phyloP scores from a whole-genome alignment of 768 basidiomycete species.

The Mycena alexandri region DNA sequence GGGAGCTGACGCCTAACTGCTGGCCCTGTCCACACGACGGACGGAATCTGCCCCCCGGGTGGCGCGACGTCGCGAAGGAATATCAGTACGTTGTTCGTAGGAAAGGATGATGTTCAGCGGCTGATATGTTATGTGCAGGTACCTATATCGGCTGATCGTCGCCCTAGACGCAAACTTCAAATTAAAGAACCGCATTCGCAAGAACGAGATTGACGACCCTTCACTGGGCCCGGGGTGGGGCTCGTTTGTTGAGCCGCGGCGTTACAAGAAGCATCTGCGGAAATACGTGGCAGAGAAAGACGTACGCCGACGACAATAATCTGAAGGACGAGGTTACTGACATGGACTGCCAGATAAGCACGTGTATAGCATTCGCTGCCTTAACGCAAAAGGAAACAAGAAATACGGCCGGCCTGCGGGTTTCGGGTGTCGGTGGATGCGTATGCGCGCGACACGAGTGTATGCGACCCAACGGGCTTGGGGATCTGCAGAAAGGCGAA shows the following conservation, averaged over 20 bases:
- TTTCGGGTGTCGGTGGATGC: constrained; percentile 28
- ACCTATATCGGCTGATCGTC: no score
- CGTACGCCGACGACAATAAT: background rate
- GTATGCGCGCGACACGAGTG: constrained; percentile 37
- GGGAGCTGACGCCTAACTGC: constrained; percentile 34
- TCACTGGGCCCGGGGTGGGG: constrained; percentile 27
- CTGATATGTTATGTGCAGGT: constrained; percentile 28
- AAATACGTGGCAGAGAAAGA: constrained; percentile 15
- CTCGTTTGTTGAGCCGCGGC: constrained; percentile 5
- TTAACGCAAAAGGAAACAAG: constrained; percentile 35
- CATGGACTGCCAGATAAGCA: constrained; percentile 29
- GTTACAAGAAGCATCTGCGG: no score
- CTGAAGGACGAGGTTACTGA: background rate
- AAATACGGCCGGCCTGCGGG: constrained; percentile 20
- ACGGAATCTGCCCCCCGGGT: constrained; percentile 36
- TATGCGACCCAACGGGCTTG: no score
- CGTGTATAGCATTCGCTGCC: constrained; percentile 35
- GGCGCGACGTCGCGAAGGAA: constrained; percentile 13
- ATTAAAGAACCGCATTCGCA: constrained; percentile 34
- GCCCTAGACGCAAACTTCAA: constrained; percentile 46
- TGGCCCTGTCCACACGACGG: constrained; percentile 39
- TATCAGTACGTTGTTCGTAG: constrained; percentile 1
- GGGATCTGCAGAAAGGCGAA: constrained; percentile 42
- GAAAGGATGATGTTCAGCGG: no score
- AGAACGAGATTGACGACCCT: constrained; percentile 22